Evolutionary conservation across 1,284 basidiomycete genomes (phyloP).

Genomic region (Testicularia cyperi): DNA sequence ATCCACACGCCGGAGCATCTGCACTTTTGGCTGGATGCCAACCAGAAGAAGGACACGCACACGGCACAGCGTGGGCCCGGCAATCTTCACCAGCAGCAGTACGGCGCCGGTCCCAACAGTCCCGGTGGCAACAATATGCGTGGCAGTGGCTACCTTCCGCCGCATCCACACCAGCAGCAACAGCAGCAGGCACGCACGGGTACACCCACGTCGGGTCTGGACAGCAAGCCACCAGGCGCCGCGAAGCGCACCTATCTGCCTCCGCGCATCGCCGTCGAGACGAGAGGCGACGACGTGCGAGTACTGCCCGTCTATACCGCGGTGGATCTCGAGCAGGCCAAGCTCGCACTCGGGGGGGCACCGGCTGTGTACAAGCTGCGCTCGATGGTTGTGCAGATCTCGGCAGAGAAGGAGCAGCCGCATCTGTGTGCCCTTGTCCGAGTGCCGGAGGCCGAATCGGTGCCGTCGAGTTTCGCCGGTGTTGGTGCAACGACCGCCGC

Average conservation of each 20-base stretch:
- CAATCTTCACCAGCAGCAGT: constrained; percentile 8
- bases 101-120: constrained; percentile 1
- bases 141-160: no score
- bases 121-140: constrained; percentile 56
- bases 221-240: not conserved
- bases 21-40: constrained; percentile 73
- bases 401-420: constrained; percentile 72
- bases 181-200: not conserved
- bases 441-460: constrained; percentile 66
- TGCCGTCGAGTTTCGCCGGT: constrained; percentile 1
- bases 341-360: constrained; percentile 7
- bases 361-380: constrained; percentile 64
- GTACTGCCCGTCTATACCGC: constrained; percentile 27
- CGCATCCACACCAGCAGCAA: no score
- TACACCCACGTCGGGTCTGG: not conserved
- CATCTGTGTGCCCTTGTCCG: constrained; percentile 89
- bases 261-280: constrained; percentile 54
- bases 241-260: constrained; percentile 61
- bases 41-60: constrained; percentile 13
- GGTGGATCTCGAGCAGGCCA: constrained; percentile 17
- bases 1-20: constrained; percentile 76
- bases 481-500: constrained; percentile 46
- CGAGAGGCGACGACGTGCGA: constrained; percentile 36
- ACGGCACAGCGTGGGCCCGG: not conserved
- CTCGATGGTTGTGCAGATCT: constrained; percentile 78